These are phyloP conservation scores for Suillus cothurnatus DNA, from an alignment of 768 basidiomycete genomes.

Conservation along the genomic window DNA sequence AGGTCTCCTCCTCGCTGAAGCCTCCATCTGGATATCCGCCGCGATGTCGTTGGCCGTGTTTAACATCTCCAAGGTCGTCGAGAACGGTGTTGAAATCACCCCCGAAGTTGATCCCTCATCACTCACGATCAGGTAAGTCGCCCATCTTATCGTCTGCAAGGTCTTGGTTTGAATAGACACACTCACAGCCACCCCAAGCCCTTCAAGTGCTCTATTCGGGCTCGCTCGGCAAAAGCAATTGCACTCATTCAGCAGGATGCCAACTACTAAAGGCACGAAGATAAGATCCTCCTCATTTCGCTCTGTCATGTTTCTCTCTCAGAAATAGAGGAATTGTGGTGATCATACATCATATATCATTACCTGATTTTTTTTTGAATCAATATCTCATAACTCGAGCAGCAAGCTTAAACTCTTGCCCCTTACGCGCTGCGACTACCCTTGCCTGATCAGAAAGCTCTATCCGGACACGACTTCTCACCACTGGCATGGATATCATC, in stretches of 20 bases:
- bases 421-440: no score
- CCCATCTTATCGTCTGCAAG: not conserved
- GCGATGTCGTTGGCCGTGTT: conserved; percentile 51
- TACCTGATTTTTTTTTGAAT: not conserved
- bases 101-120: conserved; percentile 59
- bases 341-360: no score
- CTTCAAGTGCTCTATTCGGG: conserved; percentile 61
- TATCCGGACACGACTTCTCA: not conserved
- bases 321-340: not conserved
- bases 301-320: not conserved
- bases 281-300: not conserved
- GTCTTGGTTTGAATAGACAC: conserved; percentile 7
- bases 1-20: conserved; percentile 54
- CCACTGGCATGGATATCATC: no score
- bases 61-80: conserved; percentile 45
- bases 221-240: conserved; percentile 59
- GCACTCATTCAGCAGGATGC: conserved; percentile 55
- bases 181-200: conserved; percentile 55
- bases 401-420: no score
- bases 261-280: conserved; percentile 16
- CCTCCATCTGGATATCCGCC: conserved; percentile 47
- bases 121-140: conserved; percentile 60
- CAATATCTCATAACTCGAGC: no score
- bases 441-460: no score
- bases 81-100: conserved; percentile 48